Conservation (phyloP, 2,329 filamentous ascomycete species). For the Aspergillus udagawae region DNA sequence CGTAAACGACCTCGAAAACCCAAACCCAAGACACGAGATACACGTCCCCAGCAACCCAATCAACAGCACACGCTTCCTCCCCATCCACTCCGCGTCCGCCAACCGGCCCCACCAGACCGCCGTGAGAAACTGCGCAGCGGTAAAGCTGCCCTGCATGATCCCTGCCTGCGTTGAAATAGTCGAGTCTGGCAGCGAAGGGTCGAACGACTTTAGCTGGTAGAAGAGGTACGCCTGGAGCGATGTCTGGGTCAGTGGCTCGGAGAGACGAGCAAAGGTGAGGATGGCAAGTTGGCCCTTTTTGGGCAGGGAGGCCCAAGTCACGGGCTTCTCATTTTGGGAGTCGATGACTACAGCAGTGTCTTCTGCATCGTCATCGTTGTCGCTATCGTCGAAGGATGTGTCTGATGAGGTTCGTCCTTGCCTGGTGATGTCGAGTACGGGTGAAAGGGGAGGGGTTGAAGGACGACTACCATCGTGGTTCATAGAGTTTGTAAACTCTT, state of each 20-base stretch:
- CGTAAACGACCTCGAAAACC: constrained; percentile 62
- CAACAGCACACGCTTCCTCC: constrained; percentile 73
- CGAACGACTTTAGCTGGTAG: constrained; percentile 81
- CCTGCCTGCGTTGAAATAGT: constrained; percentile 74
- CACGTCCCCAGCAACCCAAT: constrained; percentile 70
- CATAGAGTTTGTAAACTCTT: constrained; percentile 17
- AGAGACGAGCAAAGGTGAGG: constrained; percentile 71
- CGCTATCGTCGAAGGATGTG: constrained; percentile 10
- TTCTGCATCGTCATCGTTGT: constrained; percentile 13
- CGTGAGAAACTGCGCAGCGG: constrained; percentile 75
- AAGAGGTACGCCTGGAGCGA: constrained; percentile 77
- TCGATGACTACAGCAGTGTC: constrained; percentile 3
- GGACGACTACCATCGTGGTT: constrained; percentile 10
- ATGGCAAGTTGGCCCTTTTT: constrained; percentile 73
- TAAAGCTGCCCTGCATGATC: constrained; percentile 73
- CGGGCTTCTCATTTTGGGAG: constrained; percentile 38
- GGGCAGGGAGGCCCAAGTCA: constrained; percentile 70
- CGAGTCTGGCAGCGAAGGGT: constrained; percentile 53
- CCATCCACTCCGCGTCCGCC: constrained; percentile 60
- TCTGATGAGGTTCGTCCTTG: constrained; percentile 13
- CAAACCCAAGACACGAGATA: constrained; percentile 64
- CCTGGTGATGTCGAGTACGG: constrained; percentile 12
- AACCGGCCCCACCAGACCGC: constrained; percentile 78
- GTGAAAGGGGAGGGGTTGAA: constrained; percentile 6
- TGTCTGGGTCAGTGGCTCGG: constrained; percentile 78